phyloP scores from a whole-genome alignment of 116 monocot genomes.

The Zostera marina region DNA sequence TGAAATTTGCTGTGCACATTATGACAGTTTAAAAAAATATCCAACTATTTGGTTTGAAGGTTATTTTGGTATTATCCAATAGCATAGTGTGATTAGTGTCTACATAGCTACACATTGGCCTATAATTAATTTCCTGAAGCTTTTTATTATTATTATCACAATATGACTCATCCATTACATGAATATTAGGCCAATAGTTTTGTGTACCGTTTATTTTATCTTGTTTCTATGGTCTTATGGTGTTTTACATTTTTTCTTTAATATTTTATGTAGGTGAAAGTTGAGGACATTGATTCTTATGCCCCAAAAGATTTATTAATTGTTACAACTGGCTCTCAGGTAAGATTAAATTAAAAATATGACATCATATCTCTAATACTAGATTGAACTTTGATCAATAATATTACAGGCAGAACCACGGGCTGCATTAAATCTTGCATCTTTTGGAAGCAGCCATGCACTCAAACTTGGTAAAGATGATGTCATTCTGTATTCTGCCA shows the following conservation, averaged over 20 bases:
- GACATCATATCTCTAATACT: neutral
- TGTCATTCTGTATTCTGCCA: conserved; percentile 90
- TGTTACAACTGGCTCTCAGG: conserved; percentile 98
- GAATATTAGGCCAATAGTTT: conserved; percentile 2
- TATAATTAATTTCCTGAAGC: too few species aligned
- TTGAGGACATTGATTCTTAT: conserved; percentile 95
- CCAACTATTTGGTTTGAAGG: too few species aligned
- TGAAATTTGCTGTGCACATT: too few species aligned
- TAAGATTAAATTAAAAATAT: conserved; percentile 10
- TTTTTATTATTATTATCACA: too few species aligned
- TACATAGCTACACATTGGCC: too few species aligned
- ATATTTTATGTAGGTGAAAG: conserved; percentile 58
- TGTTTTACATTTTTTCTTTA: neutral
- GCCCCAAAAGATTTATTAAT: conserved; percentile 91
- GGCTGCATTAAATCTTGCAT: conserved; percentile 98
- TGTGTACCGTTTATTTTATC: neutral
- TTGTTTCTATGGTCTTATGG: neutral
- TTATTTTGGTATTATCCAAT: too few species aligned
- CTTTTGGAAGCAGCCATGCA: conserved; percentile 90
- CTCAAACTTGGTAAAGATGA: conserved; percentile 87
- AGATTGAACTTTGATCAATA: conserved; percentile 11
- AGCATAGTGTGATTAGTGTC: too few species aligned
- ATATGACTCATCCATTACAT: neutral
- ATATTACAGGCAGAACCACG: conserved; percentile 88
- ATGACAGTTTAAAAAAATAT: too few species aligned